Base-by-base conservation (phyloP, 2,329 filamentous ascomycete genomes). In the Phyllosticta citribraziliensis region DNA sequence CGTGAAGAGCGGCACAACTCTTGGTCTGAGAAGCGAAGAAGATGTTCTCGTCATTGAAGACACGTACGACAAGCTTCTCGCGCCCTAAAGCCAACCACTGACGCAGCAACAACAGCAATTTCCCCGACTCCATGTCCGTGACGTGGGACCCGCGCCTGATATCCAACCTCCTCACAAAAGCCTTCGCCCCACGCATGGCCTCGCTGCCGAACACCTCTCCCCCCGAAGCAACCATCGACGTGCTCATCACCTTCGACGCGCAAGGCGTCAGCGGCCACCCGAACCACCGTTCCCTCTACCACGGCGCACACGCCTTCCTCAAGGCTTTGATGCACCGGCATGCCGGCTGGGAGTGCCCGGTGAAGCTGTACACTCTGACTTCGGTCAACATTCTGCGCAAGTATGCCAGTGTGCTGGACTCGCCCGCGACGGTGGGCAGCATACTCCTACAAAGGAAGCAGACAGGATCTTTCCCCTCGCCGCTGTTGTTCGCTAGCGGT, bases 201-300 rank as follows among this genome's bases (percentile, higher is more conserved):
- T 73, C 70, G 5, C 69, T 73, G 19, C 71, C 74, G 2, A 67
- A 74, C 24, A 75, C 75, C 17, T 67, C 73, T 24, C 72, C 79
- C 1, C 82, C 82, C 1, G 71, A 75, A 40, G 76, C 82, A 0
- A 80, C 76, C 58, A 90, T 96, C 70, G 91, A 96, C 74, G 82
- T 88, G 27, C 82, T 99, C 67, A 80, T 99, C 66, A 99, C 94
- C 30, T 99, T 99, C 71, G 94, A 99, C 77, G 71, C 75, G n/a
- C 65, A 76, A 56, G 94, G 94, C 63, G 81, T 99, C 56, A 96
- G 91, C 62, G 84, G 84, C 52, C 94, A 99, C 75, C 91, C 91
- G 22, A 99, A 99, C 78, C 94, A 99, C 77, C 88, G 89, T 65
- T 91, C 91, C 5, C 83, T 97, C 9, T 91, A 91, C 76, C 82